phyloP scores from a whole-genome alignment of 2,329 filamentous ascomycete species.

The Aspergillus pseudotamarii region DNA sequence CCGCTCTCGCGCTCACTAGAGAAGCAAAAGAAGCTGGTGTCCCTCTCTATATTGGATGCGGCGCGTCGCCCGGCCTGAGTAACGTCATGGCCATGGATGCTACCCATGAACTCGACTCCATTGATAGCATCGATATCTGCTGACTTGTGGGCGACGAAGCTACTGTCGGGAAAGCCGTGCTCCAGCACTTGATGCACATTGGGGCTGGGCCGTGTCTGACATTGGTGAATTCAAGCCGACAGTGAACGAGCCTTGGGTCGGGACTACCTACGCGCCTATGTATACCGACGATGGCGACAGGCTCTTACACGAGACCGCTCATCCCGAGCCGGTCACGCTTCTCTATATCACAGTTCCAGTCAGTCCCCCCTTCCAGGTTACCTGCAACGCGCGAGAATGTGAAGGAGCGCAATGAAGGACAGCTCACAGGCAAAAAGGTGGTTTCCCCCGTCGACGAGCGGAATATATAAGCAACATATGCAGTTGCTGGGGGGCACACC shows the following conservation, averaged over 20 bases:
- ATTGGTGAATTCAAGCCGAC: slow-evolving; percentile 13
- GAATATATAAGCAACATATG: no score
- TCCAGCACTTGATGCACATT: slow-evolving; percentile 22
- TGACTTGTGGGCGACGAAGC: slow-evolving; percentile 21
- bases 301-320: slow-evolving; percentile 19
- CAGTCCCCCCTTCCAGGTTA: no score
- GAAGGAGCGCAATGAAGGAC: no score
- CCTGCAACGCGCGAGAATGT: no score
- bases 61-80: slow-evolving; percentile 11
- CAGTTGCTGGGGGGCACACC: no score
- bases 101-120: slow-evolving; percentile 13
- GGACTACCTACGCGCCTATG: slow-evolving; percentile 19
- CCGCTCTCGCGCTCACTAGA: not conserved
- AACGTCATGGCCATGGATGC: slow-evolving; percentile 13
- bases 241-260: slow-evolving; percentile 20
- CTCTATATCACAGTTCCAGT: no score
- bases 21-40: slow-evolving; percentile 6
- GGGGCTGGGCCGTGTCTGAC: slow-evolving; percentile 20
- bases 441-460: no score
- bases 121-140: slow-evolving; percentile 18
- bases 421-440: no score
- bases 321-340: slow-evolving; percentile 19
- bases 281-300: slow-evolving; percentile 2
- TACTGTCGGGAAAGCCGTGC: slow-evolving; percentile 17
- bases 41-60: slow-evolving; percentile 12